Evolutionary conservation across 2,329 filamentous ascomycete species (phyloP).

Genomic region (Furcasterigmium sp.): DNA sequence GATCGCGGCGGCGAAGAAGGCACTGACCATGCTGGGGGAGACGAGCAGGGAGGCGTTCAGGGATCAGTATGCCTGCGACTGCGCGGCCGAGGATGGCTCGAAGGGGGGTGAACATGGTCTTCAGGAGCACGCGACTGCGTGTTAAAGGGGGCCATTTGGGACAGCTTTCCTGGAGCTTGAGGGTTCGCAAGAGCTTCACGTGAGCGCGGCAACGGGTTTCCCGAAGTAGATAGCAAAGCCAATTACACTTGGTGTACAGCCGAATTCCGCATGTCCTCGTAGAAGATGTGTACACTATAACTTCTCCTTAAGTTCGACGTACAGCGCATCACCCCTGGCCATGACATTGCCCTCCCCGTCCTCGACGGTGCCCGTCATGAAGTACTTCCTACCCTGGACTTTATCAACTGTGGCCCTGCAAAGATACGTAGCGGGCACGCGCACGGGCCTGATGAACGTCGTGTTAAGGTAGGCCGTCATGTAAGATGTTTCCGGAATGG

Average conservation of each 20-base stretch:
- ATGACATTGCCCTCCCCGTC: slow-evolving; percentile 22
- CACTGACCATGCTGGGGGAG: slow-evolving; percentile 40
- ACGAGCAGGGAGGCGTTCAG: slow-evolving; percentile 53
- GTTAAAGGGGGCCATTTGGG: not conserved
- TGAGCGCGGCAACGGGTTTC: no score
- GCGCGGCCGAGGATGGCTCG: slow-evolving; percentile 28
- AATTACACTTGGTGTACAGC: no score
- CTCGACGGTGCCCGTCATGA: slow-evolving; percentile 23
- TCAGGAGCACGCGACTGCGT: not conserved
- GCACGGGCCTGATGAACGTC: slow-evolving; percentile 25
- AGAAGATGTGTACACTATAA: not conserved
- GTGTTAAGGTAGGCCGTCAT: slow-evolving; percentile 30
- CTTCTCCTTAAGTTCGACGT: slow-evolving; percentile 8
- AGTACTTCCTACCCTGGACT: slow-evolving; percentile 27
- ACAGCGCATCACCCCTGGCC: slow-evolving; percentile 18
- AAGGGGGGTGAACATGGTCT: slow-evolving; percentile 4
- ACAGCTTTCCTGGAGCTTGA: no score
- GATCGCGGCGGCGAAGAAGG: slow-evolving; percentile 56
- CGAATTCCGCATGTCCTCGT: no score
- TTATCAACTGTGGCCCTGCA: slow-evolving; percentile 24
- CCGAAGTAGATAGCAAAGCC: no score
- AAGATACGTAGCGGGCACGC: slow-evolving; percentile 22
- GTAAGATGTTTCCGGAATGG: slow-evolving; percentile 18
- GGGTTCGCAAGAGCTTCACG: no score
- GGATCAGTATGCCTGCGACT: slow-evolving; percentile 58